These are phyloP conservation scores for Anthoceros angustus DNA, from an alignment of 225 moss, liverwort and hornwort genomes.

Conservation along the genomic window DNA sequence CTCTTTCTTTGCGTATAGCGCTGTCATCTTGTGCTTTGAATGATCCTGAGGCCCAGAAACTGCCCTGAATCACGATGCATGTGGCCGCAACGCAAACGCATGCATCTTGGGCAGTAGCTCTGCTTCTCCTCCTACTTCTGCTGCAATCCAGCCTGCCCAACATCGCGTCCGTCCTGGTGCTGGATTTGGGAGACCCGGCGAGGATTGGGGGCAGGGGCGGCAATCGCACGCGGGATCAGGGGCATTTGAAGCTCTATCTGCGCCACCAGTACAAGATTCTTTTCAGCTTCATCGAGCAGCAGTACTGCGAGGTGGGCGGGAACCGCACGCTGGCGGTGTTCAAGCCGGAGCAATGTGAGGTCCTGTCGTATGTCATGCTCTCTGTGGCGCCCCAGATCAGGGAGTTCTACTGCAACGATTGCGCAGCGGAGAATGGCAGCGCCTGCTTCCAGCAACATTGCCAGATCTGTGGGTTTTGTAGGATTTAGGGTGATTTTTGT, in stretches of 20 bases:
- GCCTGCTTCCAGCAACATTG: constrained; percentile 2
- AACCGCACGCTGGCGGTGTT: neutral
- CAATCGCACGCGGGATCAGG: constrained; percentile 3
- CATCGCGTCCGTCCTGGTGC: constrained; percentile 5
- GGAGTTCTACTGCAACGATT: constrained; percentile 3
- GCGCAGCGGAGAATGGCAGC: constrained; percentile 4
- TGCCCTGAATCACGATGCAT: constrained; percentile 1
- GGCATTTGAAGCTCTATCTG: neutral
- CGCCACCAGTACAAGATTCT: constrained; percentile 2
- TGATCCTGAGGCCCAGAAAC: neutral
- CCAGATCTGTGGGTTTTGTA: constrained; percentile 3
- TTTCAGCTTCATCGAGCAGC: constrained; percentile 3
- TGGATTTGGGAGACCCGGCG: neutral
- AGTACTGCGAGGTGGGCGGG: neutral
- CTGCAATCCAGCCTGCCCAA: constrained; percentile 1
- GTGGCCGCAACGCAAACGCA: neutral
- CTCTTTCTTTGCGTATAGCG: neutral
- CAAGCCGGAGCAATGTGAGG: constrained; percentile 4
- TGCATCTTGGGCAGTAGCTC: neutral
- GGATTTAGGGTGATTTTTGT: neutral
- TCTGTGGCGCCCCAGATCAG: constrained; percentile 5
- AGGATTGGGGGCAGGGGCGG: neutral
- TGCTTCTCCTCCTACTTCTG: neutral
- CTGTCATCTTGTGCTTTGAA: neutral
- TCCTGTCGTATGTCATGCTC: constrained; percentile 3